Conservation (phyloP, 305 asterid genomes). For the Rubia peregrina region DNA sequence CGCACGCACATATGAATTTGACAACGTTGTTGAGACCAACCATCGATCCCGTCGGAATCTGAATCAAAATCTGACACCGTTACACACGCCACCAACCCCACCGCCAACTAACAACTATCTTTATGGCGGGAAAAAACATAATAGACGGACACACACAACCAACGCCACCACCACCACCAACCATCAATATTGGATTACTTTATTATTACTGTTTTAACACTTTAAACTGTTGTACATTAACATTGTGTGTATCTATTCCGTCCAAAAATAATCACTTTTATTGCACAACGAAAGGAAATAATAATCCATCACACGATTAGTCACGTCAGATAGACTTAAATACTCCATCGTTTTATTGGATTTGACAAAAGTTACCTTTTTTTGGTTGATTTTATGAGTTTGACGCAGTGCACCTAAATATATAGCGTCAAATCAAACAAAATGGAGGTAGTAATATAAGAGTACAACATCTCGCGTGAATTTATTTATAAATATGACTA, state of each 20-base stretch:
- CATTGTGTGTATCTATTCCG: background rate
- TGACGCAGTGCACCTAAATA: too few species aligned
- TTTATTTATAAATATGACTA: too few species aligned
- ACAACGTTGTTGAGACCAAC: slow-evolving; percentile 24
- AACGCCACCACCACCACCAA: slow-evolving; percentile 1
- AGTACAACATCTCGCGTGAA: too few species aligned
- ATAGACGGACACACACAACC: background rate
- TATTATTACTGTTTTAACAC: background rate
- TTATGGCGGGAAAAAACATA: background rate
- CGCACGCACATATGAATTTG: slow-evolving; percentile 28
- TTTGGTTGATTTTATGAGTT: too few species aligned
- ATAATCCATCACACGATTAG: too few species aligned
- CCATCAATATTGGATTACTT: slow-evolving; percentile 5
- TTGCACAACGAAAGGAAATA: too few species aligned
- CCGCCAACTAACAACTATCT: slow-evolving; percentile 2
- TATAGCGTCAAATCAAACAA: too few species aligned
- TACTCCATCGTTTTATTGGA: too few species aligned
- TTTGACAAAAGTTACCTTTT: too few species aligned
- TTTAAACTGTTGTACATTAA: background rate
- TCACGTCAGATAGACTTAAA: too few species aligned
- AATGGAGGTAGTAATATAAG: too few species aligned
- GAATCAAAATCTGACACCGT: background rate
- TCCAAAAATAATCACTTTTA: background rate
- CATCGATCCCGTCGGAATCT: slow-evolving; percentile 11
- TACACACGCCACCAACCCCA: slow-evolving; percentile 17